Evolutionary conservation across 2,329 filamentous ascomycete species (phyloP).

Genomic region (Ophiobolus disseminans): DNA sequence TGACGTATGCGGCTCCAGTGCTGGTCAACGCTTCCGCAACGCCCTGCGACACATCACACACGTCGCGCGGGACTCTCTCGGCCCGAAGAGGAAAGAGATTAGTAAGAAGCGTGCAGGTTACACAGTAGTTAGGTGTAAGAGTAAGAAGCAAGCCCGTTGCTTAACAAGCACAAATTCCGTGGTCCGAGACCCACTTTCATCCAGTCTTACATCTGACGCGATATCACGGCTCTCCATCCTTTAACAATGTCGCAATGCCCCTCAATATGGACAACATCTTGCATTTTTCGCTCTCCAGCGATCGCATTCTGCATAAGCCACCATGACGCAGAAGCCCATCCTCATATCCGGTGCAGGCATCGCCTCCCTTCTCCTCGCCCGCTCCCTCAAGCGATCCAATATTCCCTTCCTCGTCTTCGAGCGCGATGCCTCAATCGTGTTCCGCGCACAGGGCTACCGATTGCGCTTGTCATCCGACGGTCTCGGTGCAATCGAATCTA

Average conservation of each 20-base stretch:
- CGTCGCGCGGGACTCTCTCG: too few species aligned
- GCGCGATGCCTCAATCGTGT: conserved; percentile 57
- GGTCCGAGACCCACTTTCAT: not conserved
- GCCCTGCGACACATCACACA: too few species aligned
- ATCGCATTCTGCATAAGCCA: not conserved
- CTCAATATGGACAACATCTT: not conserved
- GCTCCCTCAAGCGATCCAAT: conserved; percentile 33
- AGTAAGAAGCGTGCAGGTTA: not conserved
- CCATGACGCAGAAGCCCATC: conserved; percentile 50
- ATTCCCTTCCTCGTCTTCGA: conserved; percentile 47
- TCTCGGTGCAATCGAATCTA: conserved; percentile 66
- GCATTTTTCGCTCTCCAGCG: not conserved
- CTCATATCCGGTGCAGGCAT: conserved; percentile 45
- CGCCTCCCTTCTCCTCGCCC: conserved; percentile 41
- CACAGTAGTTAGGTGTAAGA: not conserved
- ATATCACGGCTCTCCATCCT: not conserved
- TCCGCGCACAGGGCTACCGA: conserved; percentile 69
- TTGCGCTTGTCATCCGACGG: conserved; percentile 65
- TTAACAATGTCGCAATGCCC: not conserved
- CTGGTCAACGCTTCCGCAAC: too few species aligned
- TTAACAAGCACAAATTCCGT: not conserved
- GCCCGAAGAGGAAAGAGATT: not conserved
- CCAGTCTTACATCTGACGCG: not conserved
- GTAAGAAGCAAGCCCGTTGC: not conserved
- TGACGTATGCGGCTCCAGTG: too few species aligned